A percentile compares a stretch with the other conserved stretches of the same genome.
Evolutionary conservation across 2,329 filamentous ascomycete genomes (phyloP).

Genomic region (Incumbomyces lentus): DNA sequence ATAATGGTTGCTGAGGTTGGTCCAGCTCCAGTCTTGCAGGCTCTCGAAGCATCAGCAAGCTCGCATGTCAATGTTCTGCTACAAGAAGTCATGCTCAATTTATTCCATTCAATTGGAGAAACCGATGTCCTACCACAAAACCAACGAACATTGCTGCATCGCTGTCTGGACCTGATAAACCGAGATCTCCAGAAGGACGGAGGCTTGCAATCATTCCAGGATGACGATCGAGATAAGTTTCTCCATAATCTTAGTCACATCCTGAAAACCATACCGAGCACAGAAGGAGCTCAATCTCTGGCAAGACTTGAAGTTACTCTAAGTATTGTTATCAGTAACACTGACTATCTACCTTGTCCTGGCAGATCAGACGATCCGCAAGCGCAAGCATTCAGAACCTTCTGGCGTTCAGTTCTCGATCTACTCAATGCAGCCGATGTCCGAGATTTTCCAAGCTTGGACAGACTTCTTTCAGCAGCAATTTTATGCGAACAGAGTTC

Average conservation of each 20-base stretch:
- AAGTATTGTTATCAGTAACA: no score
- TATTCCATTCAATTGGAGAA: not conserved
- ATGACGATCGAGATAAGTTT: no score
- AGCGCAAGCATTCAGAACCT: not conserved
- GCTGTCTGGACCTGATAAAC: not conserved
- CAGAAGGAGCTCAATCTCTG: no score
- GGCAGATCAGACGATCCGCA: no score
- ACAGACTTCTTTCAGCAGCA: no score
- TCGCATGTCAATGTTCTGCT: not conserved
- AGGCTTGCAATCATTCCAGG: not conserved
- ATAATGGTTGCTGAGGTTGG: constrained; percentile 4
- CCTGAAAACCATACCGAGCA: no score
- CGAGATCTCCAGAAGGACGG: not conserved
- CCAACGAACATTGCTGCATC: not conserved
- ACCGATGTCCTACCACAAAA: constrained; percentile 13
- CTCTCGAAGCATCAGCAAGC: constrained; percentile 1
- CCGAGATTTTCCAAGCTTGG: no score
- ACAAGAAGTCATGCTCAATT: not conserved
- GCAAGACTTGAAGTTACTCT: no score
- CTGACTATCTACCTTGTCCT: no score
- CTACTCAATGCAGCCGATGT: no score
- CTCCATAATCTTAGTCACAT: no score
- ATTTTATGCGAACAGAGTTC: no score
- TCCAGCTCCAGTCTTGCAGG: not conserved
- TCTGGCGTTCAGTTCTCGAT: not conserved